phyloP scores from a whole-genome alignment of 2,329 filamentous ascomycete genomes.

The Epichloe baconii region DNA sequence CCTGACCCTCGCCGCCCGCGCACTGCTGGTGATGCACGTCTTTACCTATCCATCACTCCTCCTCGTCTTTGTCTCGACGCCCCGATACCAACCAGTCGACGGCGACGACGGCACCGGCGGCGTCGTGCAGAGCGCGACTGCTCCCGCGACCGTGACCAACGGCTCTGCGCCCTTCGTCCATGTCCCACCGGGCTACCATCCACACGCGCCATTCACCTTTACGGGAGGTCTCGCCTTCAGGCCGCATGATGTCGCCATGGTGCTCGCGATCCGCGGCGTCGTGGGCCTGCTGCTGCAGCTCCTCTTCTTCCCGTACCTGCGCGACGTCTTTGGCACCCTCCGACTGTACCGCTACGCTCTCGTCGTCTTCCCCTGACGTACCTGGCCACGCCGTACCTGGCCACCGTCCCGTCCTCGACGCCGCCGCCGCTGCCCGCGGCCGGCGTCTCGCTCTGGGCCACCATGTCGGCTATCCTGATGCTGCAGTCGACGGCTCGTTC shows the following conservation, averaged over 20 bases:
- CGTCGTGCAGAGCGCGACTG: too few relatives aligned
- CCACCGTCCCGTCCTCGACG: slow-evolving; percentile 47
- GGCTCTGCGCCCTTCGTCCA: too few relatives aligned
- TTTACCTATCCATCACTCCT: slow-evolving; percentile 66
- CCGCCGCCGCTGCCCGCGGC: slow-evolving; percentile 34
- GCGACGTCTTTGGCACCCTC: slow-evolving; percentile 53
- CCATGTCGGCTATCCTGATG: slow-evolving; percentile 47
- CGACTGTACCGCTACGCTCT: slow-evolving; percentile 55
- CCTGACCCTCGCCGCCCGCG: slow-evolving; percentile 48
- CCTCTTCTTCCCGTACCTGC: slow-evolving; percentile 55
- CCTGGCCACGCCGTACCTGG: slow-evolving; percentile 49
- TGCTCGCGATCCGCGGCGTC: slow-evolving; percentile 62
- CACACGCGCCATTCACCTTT: slow-evolving; percentile 44
- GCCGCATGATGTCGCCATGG: slow-evolving; percentile 58
- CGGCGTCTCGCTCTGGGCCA: slow-evolving; percentile 48
- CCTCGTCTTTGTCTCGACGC: slow-evolving; percentile 65
- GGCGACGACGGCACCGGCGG: too few relatives aligned
- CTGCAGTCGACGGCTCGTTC: slow-evolving; percentile 55
- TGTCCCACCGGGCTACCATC: slow-evolving; percentile 15
- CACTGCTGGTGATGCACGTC: slow-evolving; percentile 59
- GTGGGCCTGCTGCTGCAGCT: slow-evolving; percentile 55
- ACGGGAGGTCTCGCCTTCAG: slow-evolving; percentile 65
- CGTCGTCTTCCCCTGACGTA: slow-evolving; percentile 61
- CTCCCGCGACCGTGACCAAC: too few relatives aligned
- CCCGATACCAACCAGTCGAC: slow-evolving; percentile 36